A percentile compares a stretch with the other conserved stretches of the same genome.
Conservation (phyloP, 73 alveolate species). For the Tetrahymena elliotti region DNA sequence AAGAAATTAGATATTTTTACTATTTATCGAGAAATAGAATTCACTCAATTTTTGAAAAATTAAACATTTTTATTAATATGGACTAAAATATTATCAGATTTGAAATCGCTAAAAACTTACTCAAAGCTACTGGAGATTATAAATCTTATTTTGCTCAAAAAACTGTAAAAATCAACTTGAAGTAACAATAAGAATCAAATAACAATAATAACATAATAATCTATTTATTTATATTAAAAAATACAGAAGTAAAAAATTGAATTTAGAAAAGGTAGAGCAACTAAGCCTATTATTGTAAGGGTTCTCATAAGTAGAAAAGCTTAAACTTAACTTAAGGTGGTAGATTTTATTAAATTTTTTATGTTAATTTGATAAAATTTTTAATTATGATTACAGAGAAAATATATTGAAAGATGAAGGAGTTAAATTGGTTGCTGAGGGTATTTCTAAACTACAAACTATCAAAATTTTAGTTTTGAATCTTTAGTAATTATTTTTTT, state of each 20-base stretch:
- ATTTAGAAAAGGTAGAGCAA: not conserved
- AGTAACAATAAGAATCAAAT: not conserved
- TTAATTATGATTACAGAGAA: not conserved
- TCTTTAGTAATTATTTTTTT: not conserved
- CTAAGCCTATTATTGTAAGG: not conserved
- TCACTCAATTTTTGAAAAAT: too few species aligned
- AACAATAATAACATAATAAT: not conserved
- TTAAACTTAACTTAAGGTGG: not conserved
- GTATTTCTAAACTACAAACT: not conserved
- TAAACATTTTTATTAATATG: too few species aligned
- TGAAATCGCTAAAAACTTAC: not conserved
- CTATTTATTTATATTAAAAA: not conserved
- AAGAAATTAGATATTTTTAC: not conserved
- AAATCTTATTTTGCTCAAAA: not conserved
- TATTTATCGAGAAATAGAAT: too few species aligned
- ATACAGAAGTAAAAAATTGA: not conserved
- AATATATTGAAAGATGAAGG: not conserved
- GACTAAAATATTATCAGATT: not conserved
- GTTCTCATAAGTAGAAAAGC: not conserved
- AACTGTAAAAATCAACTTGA: not conserved
- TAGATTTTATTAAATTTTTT: not conserved
- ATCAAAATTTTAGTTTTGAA: not conserved
- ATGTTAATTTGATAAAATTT: not conserved
- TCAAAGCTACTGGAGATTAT: not conserved
- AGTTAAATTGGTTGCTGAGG: not conserved